A percentile compares a stretch with the other conserved stretches of the same genome.
phyloP scores from a whole-genome alignment of 2,329 filamentous ascomycete species.

The Akanthomyces lecanii region DNA sequence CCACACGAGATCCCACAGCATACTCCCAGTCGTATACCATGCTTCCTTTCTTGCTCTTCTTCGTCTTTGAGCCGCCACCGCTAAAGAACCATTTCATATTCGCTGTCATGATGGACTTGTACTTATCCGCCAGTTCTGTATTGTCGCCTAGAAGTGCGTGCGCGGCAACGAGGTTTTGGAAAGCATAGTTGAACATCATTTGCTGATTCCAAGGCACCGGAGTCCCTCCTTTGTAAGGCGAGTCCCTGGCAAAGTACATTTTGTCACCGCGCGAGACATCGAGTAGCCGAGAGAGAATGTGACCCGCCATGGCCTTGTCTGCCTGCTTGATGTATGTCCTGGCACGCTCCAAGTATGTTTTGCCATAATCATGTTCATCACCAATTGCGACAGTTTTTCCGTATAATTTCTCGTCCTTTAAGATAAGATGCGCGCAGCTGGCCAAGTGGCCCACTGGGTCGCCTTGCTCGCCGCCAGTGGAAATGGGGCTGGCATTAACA shows the following conservation, averaged over 20 bases:
- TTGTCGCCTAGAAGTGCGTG: background rate
- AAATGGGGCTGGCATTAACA: background rate
- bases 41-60: slow-evolving; percentile 1
- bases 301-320: background rate
- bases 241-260: slow-evolving; percentile 8
- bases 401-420: background rate
- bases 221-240: slow-evolving; percentile 1
- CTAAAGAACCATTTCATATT: slow-evolving; percentile 1
- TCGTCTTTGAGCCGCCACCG: background rate
- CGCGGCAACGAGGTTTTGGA: background rate
- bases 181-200: slow-evolving; percentile 7
- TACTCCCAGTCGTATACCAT: background rate
- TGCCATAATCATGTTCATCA: background rate
- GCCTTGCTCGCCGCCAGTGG: slow-evolving; percentile 8
- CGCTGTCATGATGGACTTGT: background rate
- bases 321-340: slow-evolving; percentile 5
- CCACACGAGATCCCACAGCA: background rate
- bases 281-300: slow-evolving; percentile 6
- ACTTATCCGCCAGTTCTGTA: background rate
- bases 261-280: background rate
- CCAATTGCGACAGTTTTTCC: background rate
- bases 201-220: slow-evolving; percentile 5
- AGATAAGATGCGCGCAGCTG: background rate
- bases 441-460: slow-evolving; percentile 10
- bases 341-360: slow-evolving; percentile 1